Base-by-base conservation (phyloP, 1,139 yeast genomes). In the Protomyces macrosporus region DNA sequence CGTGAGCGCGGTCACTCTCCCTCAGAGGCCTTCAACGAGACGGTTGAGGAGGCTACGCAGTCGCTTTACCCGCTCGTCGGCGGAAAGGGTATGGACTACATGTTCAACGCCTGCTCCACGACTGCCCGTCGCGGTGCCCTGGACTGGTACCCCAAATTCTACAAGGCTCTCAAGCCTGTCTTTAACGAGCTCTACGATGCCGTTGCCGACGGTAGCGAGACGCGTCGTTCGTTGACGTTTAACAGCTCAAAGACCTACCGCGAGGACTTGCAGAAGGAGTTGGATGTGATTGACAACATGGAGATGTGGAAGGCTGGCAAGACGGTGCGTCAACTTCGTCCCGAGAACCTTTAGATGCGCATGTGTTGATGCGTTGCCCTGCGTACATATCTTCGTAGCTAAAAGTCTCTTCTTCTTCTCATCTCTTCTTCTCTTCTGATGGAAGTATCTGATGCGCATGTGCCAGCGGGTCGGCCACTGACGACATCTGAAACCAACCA, bases 71-170 rank as follows among this genome's bases (percentile, higher is more conserved):
- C 98, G 81, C 87, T 93, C 84, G 81, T 93, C 74, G 98, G 98
- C 81, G 90, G 89, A 82, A 88, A 93, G 85, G 98, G 98, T 83
- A 93, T 93, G 98, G 98, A 93, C 82, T 93, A 93, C 93, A 93
- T 93, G 98, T 93, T 93, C 86, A 98, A 91, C 77, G 98, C 98
- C 74, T 93, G 98, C 82, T 93, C 98, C 72, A 93, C 98, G 77
- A 93, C 98, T 73, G 98, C 98, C 74, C 90, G 98, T 85, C 90
- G 98, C 84, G 98, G 98, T 85, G 98, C 98, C 77, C 86, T 93
- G 75, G 98, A 93, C 84, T 93, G 98, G 98, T 91, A 93, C 85
- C 98, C 98, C 80, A 82, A 86, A 79, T 93, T 93, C 90, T 90
- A 90, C 86, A 95, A 89, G 74, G 97, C 97, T 76, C 86, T 93